A percentile compares a stretch with the other conserved stretches of the same genome.
Evolutionary conservation across 2,329 filamentous ascomycete genomes (phyloP).

Genomic region (Ciborinia camelliae): DNA sequence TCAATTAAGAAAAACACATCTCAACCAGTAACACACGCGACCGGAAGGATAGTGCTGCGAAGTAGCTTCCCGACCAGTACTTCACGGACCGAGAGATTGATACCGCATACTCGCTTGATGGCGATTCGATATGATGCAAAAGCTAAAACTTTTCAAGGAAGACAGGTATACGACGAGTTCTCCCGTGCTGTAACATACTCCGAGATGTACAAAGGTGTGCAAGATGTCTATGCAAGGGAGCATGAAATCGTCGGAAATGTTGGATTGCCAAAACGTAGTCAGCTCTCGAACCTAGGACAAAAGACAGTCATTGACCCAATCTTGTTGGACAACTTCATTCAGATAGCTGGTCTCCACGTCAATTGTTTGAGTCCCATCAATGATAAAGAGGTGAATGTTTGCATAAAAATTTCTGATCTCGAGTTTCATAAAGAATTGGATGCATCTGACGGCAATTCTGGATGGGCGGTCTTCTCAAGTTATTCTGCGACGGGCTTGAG

Average conservation of each 20-base stretch:
- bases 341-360: conserved; percentile 36
- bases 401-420: conserved; percentile 6
- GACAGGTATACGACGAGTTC: neutral
- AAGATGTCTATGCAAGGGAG: neutral
- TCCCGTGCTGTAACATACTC: neutral
- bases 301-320: neutral
- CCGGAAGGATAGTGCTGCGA: neutral
- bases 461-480: neutral
- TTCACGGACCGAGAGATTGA: neutral
- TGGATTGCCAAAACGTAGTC: neutral
- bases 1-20: neutral
- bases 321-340: conserved; percentile 37
- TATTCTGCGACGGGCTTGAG: neutral
- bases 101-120: neutral
- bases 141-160: neutral
- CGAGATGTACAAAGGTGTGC: conserved; percentile 10
- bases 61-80: neutral
- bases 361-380: conserved; percentile 14
- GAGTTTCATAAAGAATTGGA: neutral
- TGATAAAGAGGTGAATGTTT: conserved; percentile 28
- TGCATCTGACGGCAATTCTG: neutral
- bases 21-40: neutral
- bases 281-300: no score
- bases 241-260: neutral
- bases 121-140: neutral